Evolutionary conservation across 495 filamentous ascomycete genomes (phyloP), one percentile per base, ranked within the genome.

Genomic region (Antarctomyces pellizariae): DNA sequence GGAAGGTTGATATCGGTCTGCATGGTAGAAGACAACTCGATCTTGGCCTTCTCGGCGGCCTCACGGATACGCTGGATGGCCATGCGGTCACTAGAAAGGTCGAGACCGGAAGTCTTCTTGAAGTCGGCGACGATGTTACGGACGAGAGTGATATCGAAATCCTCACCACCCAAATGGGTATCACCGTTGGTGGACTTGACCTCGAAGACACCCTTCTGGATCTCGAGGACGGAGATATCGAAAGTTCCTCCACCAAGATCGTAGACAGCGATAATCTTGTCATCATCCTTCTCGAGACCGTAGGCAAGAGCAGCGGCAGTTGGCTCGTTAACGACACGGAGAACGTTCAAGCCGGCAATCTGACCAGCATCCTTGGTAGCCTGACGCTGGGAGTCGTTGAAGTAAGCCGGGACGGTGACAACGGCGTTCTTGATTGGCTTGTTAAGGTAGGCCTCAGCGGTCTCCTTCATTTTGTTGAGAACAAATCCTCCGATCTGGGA

Each of bases 11-110:
- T 93, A 51, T 97, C 86, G 32, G 86, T 97, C 56, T 93, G 84
- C 39, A 86, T 67, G 29, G 80, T 76, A 12, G 83, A 93, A 2
- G 86, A 95, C 36, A 97, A 66, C 58, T 97, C 86, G 46, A 95
- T 97, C 77, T 97, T 97, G 47, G 86, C 86, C 71, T 97, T 97
- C 69, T 97, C 86, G 35, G 89, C 86, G 36, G 86, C 86, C 60
- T 97, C 86, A 56, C 86, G 86, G 50, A 97, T 93, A 59, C 86
- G 67, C 63, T 97, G 86, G 41, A 97, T 89, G 32, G 86, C 86
- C 86, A 97, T 95, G 45, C 86, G 83, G 64, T 97, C 86, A 37
- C 54, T 55, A 18, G 75, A 75, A 26, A 97, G 67, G 51, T 97
- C 89, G 33, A 95, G 77, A 28, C 79, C 73, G 16, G 74, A 75